Conservation (phyloP, 202 grass and related monocot species). For the Alloteropsis angusta region DNA sequence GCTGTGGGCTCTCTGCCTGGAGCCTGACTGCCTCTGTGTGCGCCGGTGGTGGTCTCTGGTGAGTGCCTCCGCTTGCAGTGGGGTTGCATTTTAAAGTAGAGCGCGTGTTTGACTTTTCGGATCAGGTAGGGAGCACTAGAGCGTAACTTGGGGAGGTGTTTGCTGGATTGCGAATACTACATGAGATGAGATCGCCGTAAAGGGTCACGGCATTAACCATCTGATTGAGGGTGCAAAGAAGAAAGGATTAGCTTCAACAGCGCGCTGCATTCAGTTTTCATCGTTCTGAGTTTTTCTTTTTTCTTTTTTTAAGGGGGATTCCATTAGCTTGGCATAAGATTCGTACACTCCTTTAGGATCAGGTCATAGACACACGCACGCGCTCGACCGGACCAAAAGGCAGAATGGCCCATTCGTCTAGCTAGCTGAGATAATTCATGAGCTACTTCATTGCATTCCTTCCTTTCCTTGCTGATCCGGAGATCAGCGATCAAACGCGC, state of each 20-base stretch:
- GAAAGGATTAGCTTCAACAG: background rate
- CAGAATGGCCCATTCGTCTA: no score
- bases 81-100: background rate
- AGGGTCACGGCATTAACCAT: background rate
- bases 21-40: background rate
- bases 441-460: no score
- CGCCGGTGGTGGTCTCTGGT: background rate
- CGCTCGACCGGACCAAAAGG: no score
- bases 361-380: no score
- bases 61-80: background rate
- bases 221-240: background rate
- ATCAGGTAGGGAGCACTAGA: background rate
- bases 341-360: no score
- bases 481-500: no score
- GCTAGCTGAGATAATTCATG: no score
- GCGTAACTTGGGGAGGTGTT: background rate
- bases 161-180: background rate
- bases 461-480: no score
- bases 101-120: background rate
- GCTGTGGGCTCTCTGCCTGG: background rate
- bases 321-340: no score
- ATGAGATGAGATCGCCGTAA: background rate
- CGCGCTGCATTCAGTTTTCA: background rate
- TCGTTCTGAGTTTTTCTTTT: background rate
- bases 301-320: no score